phyloP scores from a whole-genome alignment of 306 rosid species.

The Vigna mungo region DNA sequence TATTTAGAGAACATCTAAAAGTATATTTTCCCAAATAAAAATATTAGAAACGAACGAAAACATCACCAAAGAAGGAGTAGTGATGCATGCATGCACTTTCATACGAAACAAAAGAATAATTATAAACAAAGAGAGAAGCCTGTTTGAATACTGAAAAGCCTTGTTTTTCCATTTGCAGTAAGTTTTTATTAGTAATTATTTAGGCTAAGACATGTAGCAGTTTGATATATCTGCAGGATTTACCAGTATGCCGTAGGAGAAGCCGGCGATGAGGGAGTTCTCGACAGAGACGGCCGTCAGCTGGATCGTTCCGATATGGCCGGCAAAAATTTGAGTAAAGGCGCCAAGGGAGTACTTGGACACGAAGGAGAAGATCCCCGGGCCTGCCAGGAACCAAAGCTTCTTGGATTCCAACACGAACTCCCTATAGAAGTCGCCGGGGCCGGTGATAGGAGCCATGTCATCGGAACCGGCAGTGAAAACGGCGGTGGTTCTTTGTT shows the following conservation, averaged over 20 bases:
- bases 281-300: conserved; percentile 89
- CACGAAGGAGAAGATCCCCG: conserved; percentile 80
- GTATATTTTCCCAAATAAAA: no score
- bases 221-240: neutral
- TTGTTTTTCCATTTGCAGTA: no score
- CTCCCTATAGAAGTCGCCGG: conserved; percentile 50
- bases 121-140: no score
- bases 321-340: conserved; percentile 82
- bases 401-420: conserved; percentile 62
- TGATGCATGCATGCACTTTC: no score
- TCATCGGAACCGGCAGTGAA: conserved; percentile 60
- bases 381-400: conserved; percentile 89
- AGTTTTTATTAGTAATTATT: no score
- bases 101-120: no score
- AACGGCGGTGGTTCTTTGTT: conserved; percentile 21
- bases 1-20: no score
- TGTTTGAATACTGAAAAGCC: no score
- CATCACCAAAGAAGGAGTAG: no score
- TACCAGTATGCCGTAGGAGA: conserved; percentile 81
- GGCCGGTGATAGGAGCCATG: conserved; percentile 54
- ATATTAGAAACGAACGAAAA: no score
- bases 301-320: conserved; percentile 69
- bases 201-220: no score
- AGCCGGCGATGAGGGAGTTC: conserved; percentile 89
- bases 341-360: conserved; percentile 90